Evolutionary conservation across 306 rosid species (phyloP), one percentile per base, ranked within the genome.

Genomic region (Ziziphus jujuba): DNA sequence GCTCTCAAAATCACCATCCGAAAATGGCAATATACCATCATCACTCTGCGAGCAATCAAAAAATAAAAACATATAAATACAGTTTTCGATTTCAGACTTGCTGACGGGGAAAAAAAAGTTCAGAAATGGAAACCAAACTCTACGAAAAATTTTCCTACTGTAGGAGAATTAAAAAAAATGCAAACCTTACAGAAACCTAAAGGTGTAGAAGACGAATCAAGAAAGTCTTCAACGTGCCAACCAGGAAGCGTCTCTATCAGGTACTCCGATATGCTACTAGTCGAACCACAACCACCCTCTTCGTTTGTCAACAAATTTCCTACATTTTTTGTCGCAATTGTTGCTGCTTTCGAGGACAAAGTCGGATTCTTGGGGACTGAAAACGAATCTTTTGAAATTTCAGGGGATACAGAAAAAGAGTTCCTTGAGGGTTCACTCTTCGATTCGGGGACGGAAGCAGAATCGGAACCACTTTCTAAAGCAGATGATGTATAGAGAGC

Each of bases 171-270:
- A 21, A 12, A 35, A 12, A 35, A 11, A 48, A 47, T 22, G 52
- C 83, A 63, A 71, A 91, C 96, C 97, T 91, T 86, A 14, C 28
- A 66, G 77, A 86, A 84, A 69, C 81, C 85, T 59, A 70, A 77
- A 11, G 92, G 72, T 35, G 70, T 50, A 63, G 80, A 13, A 34
- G 81, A 76, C 0, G 85, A 87, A 75, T 90, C 95, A 16, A 90
- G 95, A 61, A 95, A 80, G 24, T 90, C 99, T 17, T 95, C 99
- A 44, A 90, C 78, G 20, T 87, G 95, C 99, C 99, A 95, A 10
- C 96, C 99, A 1, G 99, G 99, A 24, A 95, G 86, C 36, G 96
- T 93, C 61, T 95, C 84, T 36, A 85, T 95, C 84, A 95, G 72
- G 68, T 95, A 90, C 79, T 95, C 87, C 0, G 99, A 90, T 82